Evolutionary conservation across 2,329 filamentous ascomycete genomes (phyloP), one percentile per base, ranked within the genome.

Genomic region (Ophiostoma sp.): DNA sequence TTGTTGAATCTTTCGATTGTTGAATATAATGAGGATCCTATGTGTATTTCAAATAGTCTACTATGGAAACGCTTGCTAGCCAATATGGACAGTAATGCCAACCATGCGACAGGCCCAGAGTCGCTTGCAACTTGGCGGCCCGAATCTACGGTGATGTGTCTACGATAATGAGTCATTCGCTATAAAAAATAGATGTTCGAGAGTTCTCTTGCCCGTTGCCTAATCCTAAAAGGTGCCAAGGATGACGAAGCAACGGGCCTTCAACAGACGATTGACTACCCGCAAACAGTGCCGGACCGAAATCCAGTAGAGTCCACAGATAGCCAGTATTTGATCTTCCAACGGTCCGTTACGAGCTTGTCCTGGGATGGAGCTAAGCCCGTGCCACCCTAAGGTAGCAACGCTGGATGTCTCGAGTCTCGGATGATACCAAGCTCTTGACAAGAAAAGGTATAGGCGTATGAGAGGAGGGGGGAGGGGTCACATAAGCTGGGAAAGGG

Each of bases 311-410:
- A 45, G 70, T 18, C 16, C 40, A 5, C 27, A 41, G 62, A 41
- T 27, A 42, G 58, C 16, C 44, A 45, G 9, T 40, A 47, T 62
- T 63, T 45, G 41, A 64, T 90, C 82, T 92, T 77, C 89, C 89
- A 91, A 89, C 87, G 89, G 87, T 92, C 89, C 89, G 89, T 92
- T 91, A 89, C 89, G 88, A 83, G 81, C 83, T 84, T 82, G 80
- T 86, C 85, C 85, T 89, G 83, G 81, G 84, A 76, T 68, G 84
- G 82, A 87, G 85, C 83, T 80, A 80, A 85, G 87, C 81, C 84
- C 89, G 85, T 89, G 89, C 89, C 85, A 83, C 84, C 89, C 85
- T 73, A 83, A 85, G 87, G 86, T 84, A 87, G 88, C 89, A 90
- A 87, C 89, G 86, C 82, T 90, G 89, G 27, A 89, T 69, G 70